Percentiles rank a stretch among this genome's conserved stretches.
These are phyloP conservation scores for Globisporangium barbulae DNA, from an alignment of 352 stramenopile species.

Conservation along the genomic window DNA sequence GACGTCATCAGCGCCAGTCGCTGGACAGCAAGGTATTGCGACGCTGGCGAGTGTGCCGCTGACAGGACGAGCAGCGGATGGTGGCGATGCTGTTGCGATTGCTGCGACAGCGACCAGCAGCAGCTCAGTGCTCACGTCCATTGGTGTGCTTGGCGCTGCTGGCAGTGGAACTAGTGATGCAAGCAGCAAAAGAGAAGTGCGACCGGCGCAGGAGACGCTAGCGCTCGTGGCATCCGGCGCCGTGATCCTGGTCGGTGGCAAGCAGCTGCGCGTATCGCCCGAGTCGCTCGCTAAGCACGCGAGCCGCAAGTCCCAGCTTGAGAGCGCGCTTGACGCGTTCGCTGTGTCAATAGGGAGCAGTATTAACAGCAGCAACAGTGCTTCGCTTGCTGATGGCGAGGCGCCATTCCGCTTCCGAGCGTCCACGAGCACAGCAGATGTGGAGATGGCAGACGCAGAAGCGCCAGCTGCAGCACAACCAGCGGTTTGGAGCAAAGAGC, in stretches of 20 bases:
- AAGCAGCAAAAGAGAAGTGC: neutral
- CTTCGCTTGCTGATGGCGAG: conserved; percentile 9
- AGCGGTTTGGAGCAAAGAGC: conserved; percentile 4
- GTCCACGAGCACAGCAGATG: conserved; percentile 2
- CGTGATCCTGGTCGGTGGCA: conserved; percentile 19
- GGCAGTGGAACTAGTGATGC: neutral
- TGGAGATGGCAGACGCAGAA: conserved; percentile 18
- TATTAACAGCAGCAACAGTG: too few relatives aligned
- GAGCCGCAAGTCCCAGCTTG: conserved; percentile 31
- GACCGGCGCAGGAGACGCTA: conserved; percentile 6
- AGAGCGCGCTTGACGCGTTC: conserved; percentile 44
- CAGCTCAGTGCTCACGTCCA: conserved; percentile 27
- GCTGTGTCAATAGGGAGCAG: neutral
- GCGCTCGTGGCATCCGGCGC: conserved; percentile 14
- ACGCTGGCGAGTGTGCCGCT: neutral
- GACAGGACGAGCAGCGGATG: neutral
- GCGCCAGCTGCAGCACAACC: neutral
- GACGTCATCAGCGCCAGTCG: conserved; percentile 5
- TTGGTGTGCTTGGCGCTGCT: conserved; percentile 18
- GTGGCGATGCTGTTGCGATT: neutral
- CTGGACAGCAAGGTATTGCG: conserved; percentile 8
- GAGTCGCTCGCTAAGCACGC: conserved; percentile 34
- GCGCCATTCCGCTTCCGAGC: conserved; percentile 46
- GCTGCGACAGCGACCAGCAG: neutral
- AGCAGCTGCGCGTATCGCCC: conserved; percentile 39